A percentile compares a stretch with the other conserved stretches of the same genome.
Evolutionary conservation across 2,329 filamentous ascomycete species (phyloP).

Genomic region (Talaromyces sp.): DNA sequence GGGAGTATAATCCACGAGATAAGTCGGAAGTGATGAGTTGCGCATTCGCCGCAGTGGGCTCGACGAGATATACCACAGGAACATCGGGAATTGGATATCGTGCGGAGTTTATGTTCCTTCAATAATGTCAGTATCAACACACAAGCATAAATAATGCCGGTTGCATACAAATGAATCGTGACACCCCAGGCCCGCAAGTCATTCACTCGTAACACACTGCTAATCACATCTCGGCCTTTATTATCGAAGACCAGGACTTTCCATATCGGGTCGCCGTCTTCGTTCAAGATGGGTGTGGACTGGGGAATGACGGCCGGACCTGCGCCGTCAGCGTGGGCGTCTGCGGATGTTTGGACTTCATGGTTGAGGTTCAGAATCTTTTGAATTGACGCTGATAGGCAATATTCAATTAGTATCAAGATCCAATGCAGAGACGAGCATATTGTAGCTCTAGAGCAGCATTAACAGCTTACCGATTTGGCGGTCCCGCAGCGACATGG

Average conservation of each 20-base stretch:
- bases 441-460: conserved; percentile 13
- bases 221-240: conserved; percentile 87
- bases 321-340: conserved; percentile 58
- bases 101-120: conserved; percentile 70
- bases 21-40: conserved; percentile 80
- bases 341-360: conserved; percentile 49
- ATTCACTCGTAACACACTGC: conserved; percentile 88
- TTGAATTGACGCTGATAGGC: conserved; percentile 71
- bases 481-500: conserved; percentile 62
- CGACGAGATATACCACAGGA: conserved; percentile 91
- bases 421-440: background rate
- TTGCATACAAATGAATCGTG: conserved; percentile 79
- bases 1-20: conserved; percentile 79
- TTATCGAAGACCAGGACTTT: conserved; percentile 96
- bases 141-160: conserved; percentile 14
- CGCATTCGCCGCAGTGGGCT: conserved; percentile 77
- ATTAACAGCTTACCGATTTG: conserved; percentile 58
- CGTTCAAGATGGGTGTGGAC: conserved; percentile 73
- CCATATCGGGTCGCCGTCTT: conserved; percentile 91
- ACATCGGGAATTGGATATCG: conserved; percentile 93
- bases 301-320: conserved; percentile 60
- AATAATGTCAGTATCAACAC: conserved; percentile 19
- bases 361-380: conserved; percentile 95
- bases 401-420: background rate
- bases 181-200: conserved; percentile 92